Conservation (phyloP, 2,329 filamentous ascomycete genomes). For the Fonsecaea erecta region DNA sequence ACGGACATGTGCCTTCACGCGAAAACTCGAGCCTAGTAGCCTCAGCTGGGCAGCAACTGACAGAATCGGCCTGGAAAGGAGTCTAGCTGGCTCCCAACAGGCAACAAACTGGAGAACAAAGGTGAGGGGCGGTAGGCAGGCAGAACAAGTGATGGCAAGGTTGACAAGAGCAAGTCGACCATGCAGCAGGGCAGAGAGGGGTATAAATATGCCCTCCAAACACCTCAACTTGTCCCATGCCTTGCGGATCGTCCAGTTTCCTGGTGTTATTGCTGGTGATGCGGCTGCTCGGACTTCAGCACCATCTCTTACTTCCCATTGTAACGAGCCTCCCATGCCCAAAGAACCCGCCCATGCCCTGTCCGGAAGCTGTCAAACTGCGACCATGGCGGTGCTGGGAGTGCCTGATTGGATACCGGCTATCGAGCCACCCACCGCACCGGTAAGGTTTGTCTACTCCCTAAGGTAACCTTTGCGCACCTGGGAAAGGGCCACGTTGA, state of each 20-base stretch:
- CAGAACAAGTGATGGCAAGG: background rate
- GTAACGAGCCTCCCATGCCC: no score
- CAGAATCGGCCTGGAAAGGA: background rate
- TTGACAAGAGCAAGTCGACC: background rate
- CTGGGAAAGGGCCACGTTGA: background rate
- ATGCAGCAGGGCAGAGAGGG: background rate
- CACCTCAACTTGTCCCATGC: background rate
- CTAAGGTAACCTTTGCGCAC: background rate
- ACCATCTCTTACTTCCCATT: no score
- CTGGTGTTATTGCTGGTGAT: no score
- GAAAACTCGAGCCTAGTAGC: no score
- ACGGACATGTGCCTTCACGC: background rate
- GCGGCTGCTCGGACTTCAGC: no score
- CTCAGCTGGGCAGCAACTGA: background rate
- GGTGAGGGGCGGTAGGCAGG: background rate
- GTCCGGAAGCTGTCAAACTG: background rate
- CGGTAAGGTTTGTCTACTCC: background rate
- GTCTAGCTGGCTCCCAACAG: background rate
- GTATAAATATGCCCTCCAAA: background rate
- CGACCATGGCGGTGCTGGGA: background rate
- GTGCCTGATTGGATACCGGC: constrained; percentile 3
- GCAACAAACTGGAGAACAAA: background rate
- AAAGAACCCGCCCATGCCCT: background rate
- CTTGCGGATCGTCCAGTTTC: background rate
- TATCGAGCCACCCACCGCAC: background rate